Percentiles rank a stretch among this genome's conserved stretches.
These are phyloP conservation scores for Mitragyna speciosa DNA, from an alignment of 257 asterid genomes.

Conservation along the genomic window DNA sequence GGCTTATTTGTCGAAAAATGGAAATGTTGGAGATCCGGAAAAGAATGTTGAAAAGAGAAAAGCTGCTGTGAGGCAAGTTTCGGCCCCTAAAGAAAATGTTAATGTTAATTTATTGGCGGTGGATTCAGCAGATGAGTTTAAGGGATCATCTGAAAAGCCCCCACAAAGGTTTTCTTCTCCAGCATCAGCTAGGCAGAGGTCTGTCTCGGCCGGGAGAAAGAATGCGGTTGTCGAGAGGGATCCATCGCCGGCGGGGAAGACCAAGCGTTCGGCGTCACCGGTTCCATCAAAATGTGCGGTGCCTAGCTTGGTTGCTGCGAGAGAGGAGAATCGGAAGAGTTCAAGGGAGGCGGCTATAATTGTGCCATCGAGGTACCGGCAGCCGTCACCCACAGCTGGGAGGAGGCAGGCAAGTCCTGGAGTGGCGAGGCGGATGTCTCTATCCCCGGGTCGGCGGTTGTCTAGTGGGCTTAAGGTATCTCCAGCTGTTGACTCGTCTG, in stretches of 20 bases:
- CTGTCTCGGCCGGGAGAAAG: slow-evolving; percentile 62
- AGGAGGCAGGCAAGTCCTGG: slow-evolving; percentile 80
- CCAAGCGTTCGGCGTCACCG: slow-evolving; percentile 82
- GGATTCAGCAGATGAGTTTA: slow-evolving; percentile 6
- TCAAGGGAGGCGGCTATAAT: slow-evolving; percentile 78
- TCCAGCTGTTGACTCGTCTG: slow-evolving; percentile 65
- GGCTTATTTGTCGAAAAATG: slow-evolving; percentile 42
- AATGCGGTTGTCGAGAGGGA: slow-evolving; percentile 57
- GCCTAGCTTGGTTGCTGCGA: slow-evolving; percentile 79
- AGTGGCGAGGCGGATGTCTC: slow-evolving; percentile 71
- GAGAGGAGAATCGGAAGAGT: slow-evolving; percentile 73
- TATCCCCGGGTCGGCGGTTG: slow-evolving; percentile 79
- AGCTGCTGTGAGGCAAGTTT: slow-evolving; percentile 32
- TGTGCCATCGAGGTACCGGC: slow-evolving; percentile 92
- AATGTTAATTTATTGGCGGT: slow-evolving; percentile 33
- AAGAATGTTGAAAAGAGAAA: slow-evolving; percentile 18
- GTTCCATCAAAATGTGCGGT: slow-evolving; percentile 85
- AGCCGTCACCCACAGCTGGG: slow-evolving; percentile 74
- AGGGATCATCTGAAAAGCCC: slow-evolving; percentile 38
- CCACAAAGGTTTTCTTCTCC: slow-evolving; percentile 76
- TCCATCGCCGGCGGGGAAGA: slow-evolving; percentile 76
- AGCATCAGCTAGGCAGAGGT: slow-evolving; percentile 57
- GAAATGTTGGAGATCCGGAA: slow-evolving; percentile 23
- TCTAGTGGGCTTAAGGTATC: slow-evolving; percentile 73
- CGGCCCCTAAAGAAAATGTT: slow-evolving; percentile 61